Base-by-base conservation (phyloP, 805 yeast species). In the Barnettozyma sp. region DNA sequence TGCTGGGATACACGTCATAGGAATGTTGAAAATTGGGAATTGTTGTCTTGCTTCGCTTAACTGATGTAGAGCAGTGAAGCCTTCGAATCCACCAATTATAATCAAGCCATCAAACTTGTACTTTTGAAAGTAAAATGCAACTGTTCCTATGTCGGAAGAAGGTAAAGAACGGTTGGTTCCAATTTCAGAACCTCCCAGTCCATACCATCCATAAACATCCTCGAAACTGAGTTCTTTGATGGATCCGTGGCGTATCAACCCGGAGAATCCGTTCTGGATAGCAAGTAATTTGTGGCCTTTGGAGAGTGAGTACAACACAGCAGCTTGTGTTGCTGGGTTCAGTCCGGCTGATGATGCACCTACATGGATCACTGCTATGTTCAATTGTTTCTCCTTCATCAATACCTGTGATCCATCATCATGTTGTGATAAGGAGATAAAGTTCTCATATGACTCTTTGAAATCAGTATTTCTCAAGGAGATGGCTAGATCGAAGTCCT, bases 331-430 rank as follows among this genome's bases (percentile, higher is more conserved):
- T 4, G 95, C 96, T 42, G 92, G 76, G 56, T 92, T 92, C 78
- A 92, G 72, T 31, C 95, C 97, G 34, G 95, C 95, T 10, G 97
- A 90, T 17, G 98, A 96, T 1, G 98, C 98, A 49, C 98, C 98
- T 30, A 90, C 83, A 54, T 87, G 84, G 36, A 92, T 71, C 43
- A 92, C 79, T 36, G 92, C 98, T 48, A 88, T 73, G 49, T 76
- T 82, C 49, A 80, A 68, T 41, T 80, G 66, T 52, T 82, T 65
- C 16, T 65, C 71, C 14, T 60, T 69, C 7, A 92, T 86, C 45
- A 81, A 63, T 29, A 62, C 44, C 12, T 82, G 78, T 35, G 70
- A 72, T 38, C 70, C 71, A 54, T 81, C 81, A 52, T 77, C 77
- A 24, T 83, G 81, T 26, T 78, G 66, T 54, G 78, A 76, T 46